Percentiles rank a stretch among this genome's conserved stretches.
These are phyloP conservation scores for Syncephalastrum monosporum DNA, from an alignment of 371 early-diverging fungal species.

Conservation along the genomic window DNA sequence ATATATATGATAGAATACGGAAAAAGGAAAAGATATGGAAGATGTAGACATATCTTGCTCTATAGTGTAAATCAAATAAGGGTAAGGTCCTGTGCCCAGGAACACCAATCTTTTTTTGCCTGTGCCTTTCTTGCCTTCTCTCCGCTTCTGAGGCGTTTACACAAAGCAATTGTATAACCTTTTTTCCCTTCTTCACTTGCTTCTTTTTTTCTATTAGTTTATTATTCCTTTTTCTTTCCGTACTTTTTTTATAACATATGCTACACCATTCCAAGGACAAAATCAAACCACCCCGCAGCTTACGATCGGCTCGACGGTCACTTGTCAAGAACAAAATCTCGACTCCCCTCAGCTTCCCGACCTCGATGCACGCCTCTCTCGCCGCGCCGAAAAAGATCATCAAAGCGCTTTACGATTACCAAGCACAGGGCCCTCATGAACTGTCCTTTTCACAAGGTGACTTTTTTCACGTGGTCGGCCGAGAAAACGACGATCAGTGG, in stretches of 20 bases:
- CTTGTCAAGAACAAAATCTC: constrained; percentile 47
- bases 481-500: constrained; percentile 73
- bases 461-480: constrained; percentile 86
- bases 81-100: too few species aligned
- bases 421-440: constrained; percentile 64
- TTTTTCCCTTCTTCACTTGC: not conserved
- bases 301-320: constrained; percentile 27
- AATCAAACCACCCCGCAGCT: constrained; percentile 33
- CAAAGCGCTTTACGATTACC: constrained; percentile 76
- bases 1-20: too few species aligned
- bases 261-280: constrained; percentile 38
- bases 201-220: constrained; percentile 1
- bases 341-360: constrained; percentile 30
- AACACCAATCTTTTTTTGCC: too few species aligned
- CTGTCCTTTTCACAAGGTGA: constrained; percentile 84
- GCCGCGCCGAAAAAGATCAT: constrained; percentile 83
- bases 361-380: constrained; percentile 21
- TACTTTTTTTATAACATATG: constrained; percentile 10
- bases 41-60: not conserved
- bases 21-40: constrained; percentile 2
- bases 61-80: not conserved
- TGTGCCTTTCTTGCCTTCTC: too few species aligned
- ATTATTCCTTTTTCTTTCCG: not conserved
- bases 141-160: too few species aligned
- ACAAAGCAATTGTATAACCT: not conserved